Evolutionary conservation across 768 basidiomycete species (phyloP), one percentile per base, ranked within the genome.

Genomic region (Agrocybe pediades): DNA sequence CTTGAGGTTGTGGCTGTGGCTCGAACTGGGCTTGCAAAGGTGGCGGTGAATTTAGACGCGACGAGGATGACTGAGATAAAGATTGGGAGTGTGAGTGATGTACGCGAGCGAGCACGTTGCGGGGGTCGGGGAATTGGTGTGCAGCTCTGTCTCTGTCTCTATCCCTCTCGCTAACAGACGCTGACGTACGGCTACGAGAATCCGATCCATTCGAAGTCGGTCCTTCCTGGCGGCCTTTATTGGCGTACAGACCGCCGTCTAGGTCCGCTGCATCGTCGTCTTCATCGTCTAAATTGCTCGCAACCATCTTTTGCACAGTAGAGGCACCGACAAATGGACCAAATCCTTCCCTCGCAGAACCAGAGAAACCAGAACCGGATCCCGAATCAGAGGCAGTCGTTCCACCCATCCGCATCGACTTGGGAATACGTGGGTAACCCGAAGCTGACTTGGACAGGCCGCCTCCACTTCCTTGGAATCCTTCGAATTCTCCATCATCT

Each of bases 391-490:
- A 52, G 1, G 51, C 39, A 36, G 33, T 36, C 2, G 55, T 36
- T 26, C 52, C 43, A 9, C 24, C 7, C 11, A 11, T n/a, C 20
- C 53, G 16, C 9, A 15, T 36, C 33, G 27, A 9, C 19, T 53
- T 19, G 29, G 40, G n/a, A 3, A 42, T 41, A 8, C 26, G 46
- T 17, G 41, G 46, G 8, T 39, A 41, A 2, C 51, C 60, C 26
- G 33, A 36, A 4, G 33, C 3, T n/a, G 33, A 36, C 33, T 13
- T 11, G 11, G 33, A 36, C 33, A 36, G n/a, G n/a, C 51, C 57
- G 1, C 71, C n/a, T n/a, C n/a, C 77, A 56, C 82, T 79, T 6
- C 85, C 87, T 56, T 80, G 86, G 68, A 87, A 88, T 0, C 85
- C 86, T 61, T 89, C 86, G 54, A 90, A 87, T 11, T 74, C 73